phyloP scores from a whole-genome alignment of 2,329 filamentous ascomycete genomes.

The Bipolaris zeicola region DNA sequence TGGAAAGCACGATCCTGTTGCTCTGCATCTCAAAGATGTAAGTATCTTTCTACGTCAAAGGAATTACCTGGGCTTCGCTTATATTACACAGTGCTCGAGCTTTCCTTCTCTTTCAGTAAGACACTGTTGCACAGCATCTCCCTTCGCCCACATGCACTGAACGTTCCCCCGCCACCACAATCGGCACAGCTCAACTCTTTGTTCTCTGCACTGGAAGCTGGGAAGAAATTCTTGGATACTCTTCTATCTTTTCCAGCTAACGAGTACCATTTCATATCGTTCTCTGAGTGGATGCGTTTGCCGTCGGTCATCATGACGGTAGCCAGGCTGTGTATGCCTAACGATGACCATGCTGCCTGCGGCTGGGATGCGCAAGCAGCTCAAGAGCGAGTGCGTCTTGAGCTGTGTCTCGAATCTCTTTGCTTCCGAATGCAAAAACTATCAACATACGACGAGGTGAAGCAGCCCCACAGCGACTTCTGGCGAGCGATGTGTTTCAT shows the following conservation, averaged over 20 bases:
- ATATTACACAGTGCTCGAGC: conserved; percentile 27
- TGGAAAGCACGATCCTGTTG: conserved; percentile 26
- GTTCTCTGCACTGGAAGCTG: conserved; percentile 61
- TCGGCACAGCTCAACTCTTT: conserved; percentile 32
- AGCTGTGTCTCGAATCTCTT: conserved; percentile 41
- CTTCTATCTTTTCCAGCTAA: conserved; percentile 74
- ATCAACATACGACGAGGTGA: conserved; percentile 31
- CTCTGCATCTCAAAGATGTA: conserved; percentile 29
- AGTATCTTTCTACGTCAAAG: background rate
- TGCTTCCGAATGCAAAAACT: conserved; percentile 43
- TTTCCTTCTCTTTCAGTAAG: conserved; percentile 36
- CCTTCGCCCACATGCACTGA: conserved; percentile 21
- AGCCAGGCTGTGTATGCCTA: conserved; percentile 38
- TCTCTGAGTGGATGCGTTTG: conserved; percentile 43
- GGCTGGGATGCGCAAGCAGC: conserved; percentile 43
- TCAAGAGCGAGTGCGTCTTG: conserved; percentile 38
- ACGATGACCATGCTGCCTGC: conserved; percentile 23
- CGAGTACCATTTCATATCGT: conserved; percentile 40
- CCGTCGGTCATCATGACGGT: conserved; percentile 39
- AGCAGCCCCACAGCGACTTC: conserved; percentile 37
- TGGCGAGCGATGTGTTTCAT: conserved; percentile 41
- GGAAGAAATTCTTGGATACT: conserved; percentile 68
- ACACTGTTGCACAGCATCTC: conserved; percentile 37
- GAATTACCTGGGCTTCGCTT: background rate
- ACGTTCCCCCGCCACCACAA: conserved; percentile 4